Base-by-base conservation (phyloP, 2,329 filamentous ascomycete genomes). In the Trichophyton schoenleinii region DNA sequence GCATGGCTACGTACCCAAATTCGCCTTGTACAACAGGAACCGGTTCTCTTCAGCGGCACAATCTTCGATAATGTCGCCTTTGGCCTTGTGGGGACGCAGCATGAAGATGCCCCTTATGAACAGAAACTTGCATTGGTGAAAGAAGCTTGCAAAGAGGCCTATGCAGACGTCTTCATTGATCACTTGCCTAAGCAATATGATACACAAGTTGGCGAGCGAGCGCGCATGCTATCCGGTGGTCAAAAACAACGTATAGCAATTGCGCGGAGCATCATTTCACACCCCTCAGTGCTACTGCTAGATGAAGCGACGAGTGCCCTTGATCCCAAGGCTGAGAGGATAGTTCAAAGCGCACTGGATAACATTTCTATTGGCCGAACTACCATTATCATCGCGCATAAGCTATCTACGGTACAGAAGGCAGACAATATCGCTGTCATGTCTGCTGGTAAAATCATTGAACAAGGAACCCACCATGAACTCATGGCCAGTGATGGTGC, bases 1-100 rank as follows among this genome's bases (percentile, higher is more conserved):
- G 81, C 83, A 57, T 94, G 88, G 88, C 28, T 61, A 62, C 84
- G 90, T 62, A 87, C 89, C 69, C 87, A 94, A 67, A 89, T 96
- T 67, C 84, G 89, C 0, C 79, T 96, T 3, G 91, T 96, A 61
- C 88, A 87, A 61, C 91, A 96, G 70, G 91, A 96, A 69, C 89
- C 91, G 0, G 86, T 87, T 0, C 80, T 96, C 0, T 95, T 96
- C 70, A 85, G 85, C 60, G 89, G 87, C 0, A 89, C 88, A 0
- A 92, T 96, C 65, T 88, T 82, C 69, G 82, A 88, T 57, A 96
- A 95, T 72, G 94, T 96, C 58, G 77, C 76, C 1, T 70, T 78
- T 46, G 80, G 80, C 1, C 68, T 82, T 9, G 70, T 77, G 46
- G 73, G 80, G 8, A 72, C 79, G 13, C 69, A 76, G 0, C 73